Base-by-base conservation (phyloP, 2,329 filamentous ascomycete species). In the Leptoxyphium fumago region DNA sequence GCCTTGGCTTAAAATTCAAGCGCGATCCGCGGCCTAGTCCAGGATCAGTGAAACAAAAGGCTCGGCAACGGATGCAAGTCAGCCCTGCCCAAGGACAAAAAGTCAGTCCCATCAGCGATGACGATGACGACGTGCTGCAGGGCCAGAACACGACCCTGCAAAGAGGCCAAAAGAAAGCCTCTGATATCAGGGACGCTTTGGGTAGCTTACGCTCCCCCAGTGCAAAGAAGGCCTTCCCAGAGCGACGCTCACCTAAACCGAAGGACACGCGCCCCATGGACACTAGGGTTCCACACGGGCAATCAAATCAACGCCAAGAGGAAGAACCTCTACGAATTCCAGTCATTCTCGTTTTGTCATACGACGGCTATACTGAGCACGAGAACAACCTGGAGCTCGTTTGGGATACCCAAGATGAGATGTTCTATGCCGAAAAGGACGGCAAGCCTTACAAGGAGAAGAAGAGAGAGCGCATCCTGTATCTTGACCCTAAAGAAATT, bases 321-420 rank as follows among this genome's bases (percentile, higher is more conserved):
- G 32, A 9, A 13, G 32, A 15, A 36, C 32, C 9, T 13, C 32
- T 36, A 15, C 32, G 32, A 4, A 36, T 36, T 3, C 32, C 32
- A 13, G 15, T 36, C 11, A 36, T 26, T 7, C 4, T 26, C 11
- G 32, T 5, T 5, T 13, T 36, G 9, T 9, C 11, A 4, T 36
- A 3, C 9, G 15, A 9, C 4, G 9, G 32, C 9, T 9, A 13
- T 36, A 36, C 15, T 9, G 32, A 15, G 15, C 32, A 9, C 9
- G 21, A 26, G 4, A 36, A 5, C 5, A 9, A 9, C 5, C 32
- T 46, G 10, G 45, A 46, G 17, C 42, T 46, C 10, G 26, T 44
- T 14, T 46, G 42, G 42, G 10, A 28, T 2, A 29, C 28, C 9
- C 29, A 41, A 3, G 14, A 38, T 7, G 29, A 28, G 8, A 8